Evolutionary conservation across 176 grass and related monocot genomes (phyloP).

Genomic region (Avena eriantha): DNA sequence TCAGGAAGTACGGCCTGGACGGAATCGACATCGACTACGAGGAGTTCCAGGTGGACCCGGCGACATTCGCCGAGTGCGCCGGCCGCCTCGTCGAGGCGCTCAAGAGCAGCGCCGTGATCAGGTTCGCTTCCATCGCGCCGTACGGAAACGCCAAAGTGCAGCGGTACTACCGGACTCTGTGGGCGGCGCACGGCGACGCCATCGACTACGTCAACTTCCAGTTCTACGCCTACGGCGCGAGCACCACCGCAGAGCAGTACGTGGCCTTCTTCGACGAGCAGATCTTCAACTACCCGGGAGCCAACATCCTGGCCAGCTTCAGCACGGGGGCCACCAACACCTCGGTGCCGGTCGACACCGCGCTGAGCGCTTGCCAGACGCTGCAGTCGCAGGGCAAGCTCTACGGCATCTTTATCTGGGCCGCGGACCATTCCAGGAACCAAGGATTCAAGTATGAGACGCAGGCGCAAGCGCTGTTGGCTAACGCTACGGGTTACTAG

Average conservation of each 20-base stretch:
- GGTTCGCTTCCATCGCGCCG: constrained; percentile 78
- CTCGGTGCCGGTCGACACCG: constrained; percentile 53
- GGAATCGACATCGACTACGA: constrained; percentile 91
- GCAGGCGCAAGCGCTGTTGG: constrained; percentile 59
- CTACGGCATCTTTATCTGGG: constrained; percentile 81
- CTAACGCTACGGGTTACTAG: constrained; percentile 37
- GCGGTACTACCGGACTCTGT: constrained; percentile 68
- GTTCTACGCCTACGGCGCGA: constrained; percentile 67
- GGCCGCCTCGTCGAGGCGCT: constrained; percentile 63
- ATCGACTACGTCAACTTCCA: constrained; percentile 94
- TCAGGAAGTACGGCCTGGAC: constrained; percentile 61
- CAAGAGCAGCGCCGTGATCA: constrained; percentile 63
- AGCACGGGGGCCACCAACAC: constrained; percentile 49
- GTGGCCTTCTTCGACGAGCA: constrained; percentile 57
- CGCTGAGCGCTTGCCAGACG: constrained; percentile 52
- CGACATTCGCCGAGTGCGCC: constrained; percentile 75
- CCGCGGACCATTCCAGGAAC: constrained; percentile 60
- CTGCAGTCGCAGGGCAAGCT: constrained; percentile 69
- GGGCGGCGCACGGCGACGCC: constrained; percentile 42
- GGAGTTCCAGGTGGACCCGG: constrained; percentile 52
- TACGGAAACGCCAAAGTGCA: constrained; percentile 59
- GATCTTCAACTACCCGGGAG: constrained; percentile 64
- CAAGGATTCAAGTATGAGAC: constrained; percentile 74
- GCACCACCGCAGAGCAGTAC: constrained; percentile 55
- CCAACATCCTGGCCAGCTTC: constrained; percentile 78